Percentiles rank a stretch among this genome's conserved stretches.
These are phyloP conservation scores for Phytophthora tubulina DNA, from an alignment of 352 stramenopile species.

Conservation along the genomic window DNA sequence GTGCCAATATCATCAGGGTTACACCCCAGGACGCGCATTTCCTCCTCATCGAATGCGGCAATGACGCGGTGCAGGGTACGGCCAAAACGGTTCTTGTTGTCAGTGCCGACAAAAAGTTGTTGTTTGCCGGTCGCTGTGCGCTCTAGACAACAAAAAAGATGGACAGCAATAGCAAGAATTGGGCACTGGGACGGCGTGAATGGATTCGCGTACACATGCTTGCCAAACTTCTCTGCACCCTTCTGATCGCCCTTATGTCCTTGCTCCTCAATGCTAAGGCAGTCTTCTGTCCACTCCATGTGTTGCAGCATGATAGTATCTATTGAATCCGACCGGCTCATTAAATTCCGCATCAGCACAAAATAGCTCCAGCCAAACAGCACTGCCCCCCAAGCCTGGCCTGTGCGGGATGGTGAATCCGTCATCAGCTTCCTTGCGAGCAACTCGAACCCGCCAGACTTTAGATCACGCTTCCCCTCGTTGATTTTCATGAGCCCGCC, in stretches of 20 bases:
- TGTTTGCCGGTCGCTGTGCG: neutral
- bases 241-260: constrained; percentile 3
- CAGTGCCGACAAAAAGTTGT: neutral
- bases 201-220: neutral
- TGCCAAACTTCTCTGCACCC: neutral
- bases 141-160: neutral
- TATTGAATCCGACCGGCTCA: constrained; percentile 8
- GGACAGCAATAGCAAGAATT: neutral
- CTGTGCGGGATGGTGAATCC: neutral
- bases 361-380: constrained; percentile 11
- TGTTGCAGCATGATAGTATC: constrained; percentile 6
- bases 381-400: neutral
- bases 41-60: neutral
- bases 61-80: neutral
- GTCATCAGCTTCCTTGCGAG: constrained; percentile 8
- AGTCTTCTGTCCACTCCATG: neutral
- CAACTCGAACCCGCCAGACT: neutral
- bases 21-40: neutral
- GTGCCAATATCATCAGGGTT: neutral
- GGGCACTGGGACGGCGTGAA: neutral
- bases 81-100: constrained; percentile 1
- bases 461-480: too few species aligned
- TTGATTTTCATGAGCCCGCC: too few species aligned
- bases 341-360: constrained; percentile 15
- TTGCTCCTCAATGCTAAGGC: neutral